Base-by-base conservation (phyloP, 2,329 filamentous ascomycete genomes). In the Talaromyces marneffei region DNA sequence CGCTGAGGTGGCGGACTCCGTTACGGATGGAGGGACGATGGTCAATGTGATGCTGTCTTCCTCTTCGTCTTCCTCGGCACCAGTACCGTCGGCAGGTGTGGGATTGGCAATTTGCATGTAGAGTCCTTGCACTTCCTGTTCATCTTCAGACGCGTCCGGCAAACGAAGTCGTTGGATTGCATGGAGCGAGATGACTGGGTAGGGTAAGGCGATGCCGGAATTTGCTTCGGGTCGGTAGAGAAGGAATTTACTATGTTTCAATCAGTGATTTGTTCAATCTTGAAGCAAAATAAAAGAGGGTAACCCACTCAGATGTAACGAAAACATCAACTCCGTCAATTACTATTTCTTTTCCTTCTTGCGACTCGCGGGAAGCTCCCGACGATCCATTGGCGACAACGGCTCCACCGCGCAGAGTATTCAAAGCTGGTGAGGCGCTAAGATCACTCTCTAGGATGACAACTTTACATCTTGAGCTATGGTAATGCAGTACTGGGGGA, bases 121-220 rank as follows among this genome's bases (percentile, higher is more conserved):
- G 1, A 81, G 69, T 0, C 78, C 78, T 66, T 80, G 78, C 31
- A 74, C 71, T 62, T 74, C 69, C 39, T 72, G 70, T 62, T 74
- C 69, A 40, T 67, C 65, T 27, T 67, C 61, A 20, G 68, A 14
- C 14, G 66, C 60, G 14, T 62, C 65, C 25, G 76, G 77, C 46
- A 76, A 61, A 7, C 66, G 74, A 25, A 79, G 72, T 39, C 77
- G 73, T 65, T 80, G 78, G 64, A 80, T 76, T 25, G 79, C 79
- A 62, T 81, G 79, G 2, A 81, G 70, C 20, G 78, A 79, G 66
- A 81, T 80, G 40, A 74, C 73, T 6, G 77, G 79, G 68, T 81
- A 81, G 40, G 78, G 75, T 56, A 81, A 79, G 33, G 78, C 72
- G 62, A 81, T 64, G 52, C 78, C 78, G 2, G 69, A 64, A 5